Evolutionary conservation across 331 rosid species (phyloP), one percentile per base, ranked within the genome.

Genomic region (Quercus lobata): DNA sequence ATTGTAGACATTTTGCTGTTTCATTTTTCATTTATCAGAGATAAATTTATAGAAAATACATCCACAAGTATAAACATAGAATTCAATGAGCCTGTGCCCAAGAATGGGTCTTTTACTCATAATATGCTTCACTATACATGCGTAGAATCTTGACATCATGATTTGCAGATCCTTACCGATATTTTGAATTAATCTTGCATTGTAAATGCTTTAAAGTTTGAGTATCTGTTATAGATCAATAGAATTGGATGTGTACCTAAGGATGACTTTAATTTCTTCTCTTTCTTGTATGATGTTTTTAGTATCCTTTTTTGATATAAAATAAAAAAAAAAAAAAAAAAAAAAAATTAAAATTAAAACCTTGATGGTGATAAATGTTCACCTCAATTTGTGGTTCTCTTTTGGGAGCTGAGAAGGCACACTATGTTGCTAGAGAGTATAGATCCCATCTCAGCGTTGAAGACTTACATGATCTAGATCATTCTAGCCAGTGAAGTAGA

Each of bases 331-430:
- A 24, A 24, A 24, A 24, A 24, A 24, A 24, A 24, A 24, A 24
- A 24, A 24, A 24, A 24, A 24, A 24, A 37, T 7, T n/a, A n/a
- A n/a, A n/a, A n/a, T n/a, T n/a, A 7, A 37, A 14, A 60, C 53
- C 44, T 37, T 12, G 5, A 7, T 32, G 79, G 62, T 86, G 29
- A 9, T 32, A 58, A 27, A 18, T 62, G 32, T 73, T 61, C 37
- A 55, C 57, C 8, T 22, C 78, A 55, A 16, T 16, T 35, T 73
- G 58, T 80, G 60, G 76, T 84, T 77, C 68, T 75, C 24, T 34
- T 74, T 76, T 88, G 69, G 77, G 94, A 96, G 99, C 94, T 79
- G 98, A 95, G 92, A 96, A 96, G 87, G 93, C 92, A 63, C 88
- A 57, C 80, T 93, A 93, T 81, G 94, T 94, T 19, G 84, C 86